Evolutionary conservation across 306 rosid genomes (phyloP), one percentile per base, ranked within the genome.

Genomic region (Ormosia emarginata): DNA sequence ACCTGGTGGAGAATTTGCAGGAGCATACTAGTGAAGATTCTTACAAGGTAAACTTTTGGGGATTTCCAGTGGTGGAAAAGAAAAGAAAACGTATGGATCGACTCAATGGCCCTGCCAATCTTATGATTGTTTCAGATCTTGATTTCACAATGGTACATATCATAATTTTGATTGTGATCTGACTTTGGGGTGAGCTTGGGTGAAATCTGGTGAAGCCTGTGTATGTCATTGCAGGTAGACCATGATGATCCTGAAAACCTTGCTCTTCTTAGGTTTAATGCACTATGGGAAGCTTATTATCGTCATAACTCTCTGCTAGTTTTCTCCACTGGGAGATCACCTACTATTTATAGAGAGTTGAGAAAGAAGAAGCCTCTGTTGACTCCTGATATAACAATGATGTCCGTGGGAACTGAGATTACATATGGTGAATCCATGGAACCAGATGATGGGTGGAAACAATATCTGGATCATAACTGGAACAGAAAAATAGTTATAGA

Each of bases 361-460:
- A 87, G 93, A 83, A 81, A 64, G 71, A 67, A 84, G 85, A 94
- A 71, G 52, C 98, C 98, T 15, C 65, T 94, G 79, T 44, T 92
- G 80, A 94, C 97, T 40, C 98, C 97, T 1, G 98, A 92, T 79
- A 77, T 94, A 36, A 84, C 92, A 11, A 86, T 94, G 73, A 87
- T 79, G 89, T 92, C 96, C 13, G 94, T 94, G 62, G 98, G 98
- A 77, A 94, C 97, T 56, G 98, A 90, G 91, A 94, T 94, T 72
- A 59, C 89, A 29, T 88, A 90, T 74, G 93, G 96, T 39, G 88
- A 88, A 36, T 64, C 82, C 32, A 86, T 92, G 96, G 71, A 83
- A 15, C 79, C 86, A 29, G 92, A 94, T 83, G 84, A 79, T 2
- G 86, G 65, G 15, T 94, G 98, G 98, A 78, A 61, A 67, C 85